Evolutionary conservation across 2,329 filamentous ascomycete genomes (phyloP), one percentile per base, ranked within the genome.

Genomic region (Nigrospora oryzae): DNA sequence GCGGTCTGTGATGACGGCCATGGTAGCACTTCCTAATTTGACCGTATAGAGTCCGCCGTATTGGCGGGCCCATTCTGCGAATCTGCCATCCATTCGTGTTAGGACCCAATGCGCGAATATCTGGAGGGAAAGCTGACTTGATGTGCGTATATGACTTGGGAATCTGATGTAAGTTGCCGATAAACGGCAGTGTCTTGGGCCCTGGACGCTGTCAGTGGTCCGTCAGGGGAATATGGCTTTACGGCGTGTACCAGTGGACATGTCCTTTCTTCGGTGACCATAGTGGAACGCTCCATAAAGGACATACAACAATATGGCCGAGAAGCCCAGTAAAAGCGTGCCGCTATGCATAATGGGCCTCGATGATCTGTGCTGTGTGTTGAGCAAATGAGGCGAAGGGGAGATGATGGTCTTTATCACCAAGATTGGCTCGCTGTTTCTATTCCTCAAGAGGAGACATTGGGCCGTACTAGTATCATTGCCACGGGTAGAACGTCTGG

Each of bases 51-150:
- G 16, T 15, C 47, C 47, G 11, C 49, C 49, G 34, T 47, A 51
- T 28, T 46, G 23, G 13, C 61, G 55, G 0, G 69, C 63, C 66
- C 67, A 70, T 59, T 71, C 55, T 13, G 62, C 64, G 50, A 71
- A 68, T 50, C 63, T 70, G 19, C 19, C 17, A 11, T 36, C n/a
- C 17, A 11, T 15, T n/a, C 35, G 3, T 36, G 10, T 36, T 15
- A 8, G 3, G 13, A 36, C 3, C 3, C 35, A 11, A 36, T 36
- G 35, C 17, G 35, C 12, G 35, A 35, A n/a, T n/a, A n/a, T n/a
- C n/a, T n/a, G n/a, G n/a, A 8, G 30, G 14, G 14, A 32, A 4
- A 5, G 23, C 46, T 43, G 33, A 46, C 46, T 40, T 43, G 11
- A 49, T 28, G 23, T 50, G 43, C 1, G 48, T 45, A n/a, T 48